Conservation (phyloP, 2,329 filamentous ascomycete species). For the Sporothrix luriei region DNA sequence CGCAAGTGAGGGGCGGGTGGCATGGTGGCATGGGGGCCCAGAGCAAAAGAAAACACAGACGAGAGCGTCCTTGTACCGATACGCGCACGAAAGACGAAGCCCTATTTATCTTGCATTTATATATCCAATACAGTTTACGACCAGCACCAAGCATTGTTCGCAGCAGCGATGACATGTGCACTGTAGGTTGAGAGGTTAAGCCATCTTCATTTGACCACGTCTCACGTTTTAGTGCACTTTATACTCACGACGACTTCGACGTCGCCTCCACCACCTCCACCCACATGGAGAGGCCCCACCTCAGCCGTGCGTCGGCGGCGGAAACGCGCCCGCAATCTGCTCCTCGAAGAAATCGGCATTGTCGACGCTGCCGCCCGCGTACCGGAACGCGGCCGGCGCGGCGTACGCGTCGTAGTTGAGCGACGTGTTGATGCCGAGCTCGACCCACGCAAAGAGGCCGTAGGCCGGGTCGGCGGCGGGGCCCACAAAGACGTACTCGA, state of each 20-base stretch:
- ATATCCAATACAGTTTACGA: conserved; percentile 24
- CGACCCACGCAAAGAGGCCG: conserved; percentile 56
- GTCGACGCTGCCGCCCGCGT: conserved; percentile 31
- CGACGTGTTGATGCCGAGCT: conserved; percentile 51
- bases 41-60: neutral
- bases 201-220: too few relatives aligned
- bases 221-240: neutral
- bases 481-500: conserved; percentile 61
- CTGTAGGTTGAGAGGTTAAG: too few relatives aligned
- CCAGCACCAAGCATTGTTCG: neutral
- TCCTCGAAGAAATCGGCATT: conserved; percentile 27
- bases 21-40: neutral
- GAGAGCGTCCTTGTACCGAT: conserved; percentile 5
- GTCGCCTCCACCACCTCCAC: neutral
- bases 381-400: conserved; percentile 31
- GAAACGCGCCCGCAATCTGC: neutral
- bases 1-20: conserved; percentile 46
- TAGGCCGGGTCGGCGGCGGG: conserved; percentile 48
- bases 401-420: conserved; percentile 13
- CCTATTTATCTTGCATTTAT: conserved; percentile 16
- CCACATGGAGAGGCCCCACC: too few relatives aligned
- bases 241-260: neutral
- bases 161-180: too few relatives aligned
- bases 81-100: neutral
- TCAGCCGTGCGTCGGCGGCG: conserved; percentile 11